Base-by-base conservation (phyloP, 2,329 filamentous ascomycete species). In the Beauveria asiatica region DNA sequence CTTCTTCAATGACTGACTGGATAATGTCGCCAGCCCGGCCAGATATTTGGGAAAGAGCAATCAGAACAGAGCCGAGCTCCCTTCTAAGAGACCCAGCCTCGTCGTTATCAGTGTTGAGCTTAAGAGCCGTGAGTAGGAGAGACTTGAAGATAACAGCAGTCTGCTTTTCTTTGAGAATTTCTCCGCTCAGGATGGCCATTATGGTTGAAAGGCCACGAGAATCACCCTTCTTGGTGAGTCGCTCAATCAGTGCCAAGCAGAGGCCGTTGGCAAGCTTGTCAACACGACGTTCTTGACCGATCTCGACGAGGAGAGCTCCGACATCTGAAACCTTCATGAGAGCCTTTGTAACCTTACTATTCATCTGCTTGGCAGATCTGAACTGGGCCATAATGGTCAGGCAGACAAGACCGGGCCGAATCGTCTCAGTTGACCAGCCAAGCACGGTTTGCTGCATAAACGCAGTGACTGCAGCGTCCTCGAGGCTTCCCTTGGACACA, bases 381-480 rank as follows among this genome's bases (percentile, higher is more conserved):
- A 92, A 87, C 69, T 96, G 89, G 1, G 90, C 88, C 46, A 97
- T 77, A 21, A 96, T 85, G 4, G 89, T 86, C 57, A 97, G 75
- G 68, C 90, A 95, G 13, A 90, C 85, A 1, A 97, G 79, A 11
- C 87, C 92, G 17, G 89, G 84, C 19, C 84, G 80, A 2, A 87
- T 73, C 0, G 89, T 95, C 62, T 92, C 87, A 48, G 79, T 74
- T 2, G 85, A 88, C 86, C 91, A 95, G 9, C 89, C 90, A 30
- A 81, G 76, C 9, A 89, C 87, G 39, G 96, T 83, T 64, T 92
- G 90, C 67, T 96, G 90, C 91, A 97, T 96, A 68, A 99, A 81
- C 1, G 87, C 86, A 58, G 89, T 86, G n/a, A 97, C 78, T 2
- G 92, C 83, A 60, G 83, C 83, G 67, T 97, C 92, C 51, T 89